These are phyloP conservation scores for Penicillium crystallinum DNA, from an alignment of 495 filamentous ascomycete genomes.

Conservation along the genomic window DNA sequence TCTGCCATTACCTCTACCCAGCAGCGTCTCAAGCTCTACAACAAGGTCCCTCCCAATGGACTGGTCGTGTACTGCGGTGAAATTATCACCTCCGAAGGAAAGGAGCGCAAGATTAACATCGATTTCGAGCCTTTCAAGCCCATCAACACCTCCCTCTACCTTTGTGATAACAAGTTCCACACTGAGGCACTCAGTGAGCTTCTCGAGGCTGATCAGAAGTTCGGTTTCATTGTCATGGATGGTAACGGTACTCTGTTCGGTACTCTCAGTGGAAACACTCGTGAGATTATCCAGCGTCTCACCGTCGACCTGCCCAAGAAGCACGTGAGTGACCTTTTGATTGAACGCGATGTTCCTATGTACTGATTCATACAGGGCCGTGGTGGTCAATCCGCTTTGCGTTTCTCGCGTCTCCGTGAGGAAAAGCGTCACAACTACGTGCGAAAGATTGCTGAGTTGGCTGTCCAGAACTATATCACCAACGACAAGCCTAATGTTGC, in stretches of 20 bases:
- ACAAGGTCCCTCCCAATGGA: conserved; percentile 95
- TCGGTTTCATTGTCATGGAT: conserved; percentile 99
- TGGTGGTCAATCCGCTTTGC: conserved; percentile 97
- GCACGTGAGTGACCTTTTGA: conserved; percentile 47
- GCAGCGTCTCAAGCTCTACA: conserved; percentile 97
- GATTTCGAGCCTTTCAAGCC: conserved; percentile 99
- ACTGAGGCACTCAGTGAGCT: conserved; percentile 95
- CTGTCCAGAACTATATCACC: conserved; percentile 97
- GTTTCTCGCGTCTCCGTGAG: conserved; percentile 98
- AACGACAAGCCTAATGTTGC: conserved; percentile 96
- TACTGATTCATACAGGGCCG: conserved; percentile 51
- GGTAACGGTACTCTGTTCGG: conserved; percentile 97
- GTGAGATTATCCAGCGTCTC: conserved; percentile 96
- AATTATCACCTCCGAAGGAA: conserved; percentile 98
- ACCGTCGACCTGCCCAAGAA: conserved; percentile 97
- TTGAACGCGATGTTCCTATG: not conserved
- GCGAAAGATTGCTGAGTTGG: conserved; percentile 94
- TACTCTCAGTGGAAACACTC: conserved; percentile 91
- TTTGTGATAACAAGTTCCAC: conserved; percentile 99
- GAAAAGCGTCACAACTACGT: conserved; percentile 99
- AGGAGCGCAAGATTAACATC: conserved; percentile 98
- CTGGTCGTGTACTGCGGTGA: conserved; percentile 98
- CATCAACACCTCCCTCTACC: conserved; percentile 97
- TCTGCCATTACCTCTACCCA: conserved; percentile 98
- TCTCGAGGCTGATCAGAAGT: conserved; percentile 96